Evolutionary conservation across 768 basidiomycete species (phyloP).

Genomic region (Hygrocybe coccinea): DNA sequence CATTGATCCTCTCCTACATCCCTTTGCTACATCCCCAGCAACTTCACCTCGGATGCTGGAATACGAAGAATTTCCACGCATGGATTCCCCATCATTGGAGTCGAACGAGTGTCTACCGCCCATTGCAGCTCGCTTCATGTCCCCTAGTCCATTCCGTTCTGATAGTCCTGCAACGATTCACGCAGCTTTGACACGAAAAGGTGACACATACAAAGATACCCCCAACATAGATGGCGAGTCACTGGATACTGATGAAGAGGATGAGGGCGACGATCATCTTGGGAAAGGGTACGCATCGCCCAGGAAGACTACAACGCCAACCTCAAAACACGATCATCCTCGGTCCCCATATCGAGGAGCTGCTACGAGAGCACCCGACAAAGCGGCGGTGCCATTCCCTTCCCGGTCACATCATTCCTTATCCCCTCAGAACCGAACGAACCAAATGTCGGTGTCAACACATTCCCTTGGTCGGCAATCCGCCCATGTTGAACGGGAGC

Average conservation of each 20-base stretch:
- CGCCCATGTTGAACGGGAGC: conserved; percentile 44
- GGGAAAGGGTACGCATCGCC: conserved; percentile 39
- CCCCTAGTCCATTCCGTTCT: conserved; percentile 47
- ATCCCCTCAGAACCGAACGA: conserved; percentile 55
- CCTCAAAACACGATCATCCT: conserved; percentile 61
- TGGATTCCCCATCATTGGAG: conserved; percentile 67
- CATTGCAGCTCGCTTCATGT: conserved; percentile 90
- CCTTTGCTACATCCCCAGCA: conserved; percentile 51
- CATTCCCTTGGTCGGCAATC: conserved; percentile 74
- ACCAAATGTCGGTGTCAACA: conserved; percentile 56
- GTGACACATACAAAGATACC: conserved; percentile 48
- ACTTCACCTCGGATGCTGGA: conserved; percentile 55
- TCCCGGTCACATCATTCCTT: conserved; percentile 76
- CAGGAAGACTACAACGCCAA: conserved; percentile 20
- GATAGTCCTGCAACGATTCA: conserved; percentile 32
- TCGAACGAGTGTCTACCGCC: conserved; percentile 73
- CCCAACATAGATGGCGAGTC: conserved; percentile 73
- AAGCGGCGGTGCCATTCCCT: conserved; percentile 64
- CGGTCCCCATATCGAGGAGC: conserved; percentile 69
- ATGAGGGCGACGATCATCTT: conserved; percentile 54
- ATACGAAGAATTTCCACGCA: conserved; percentile 60
- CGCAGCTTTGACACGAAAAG: conserved; percentile 24
- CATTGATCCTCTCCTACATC: conserved; percentile 84
- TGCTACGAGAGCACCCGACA: conserved; percentile 38
- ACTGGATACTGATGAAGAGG: conserved; percentile 63